Evolutionary conservation across 2,329 filamentous ascomycete species (phyloP), one percentile per base, ranked within the genome.

Genomic region (Daldinia eschscholtzii): DNA sequence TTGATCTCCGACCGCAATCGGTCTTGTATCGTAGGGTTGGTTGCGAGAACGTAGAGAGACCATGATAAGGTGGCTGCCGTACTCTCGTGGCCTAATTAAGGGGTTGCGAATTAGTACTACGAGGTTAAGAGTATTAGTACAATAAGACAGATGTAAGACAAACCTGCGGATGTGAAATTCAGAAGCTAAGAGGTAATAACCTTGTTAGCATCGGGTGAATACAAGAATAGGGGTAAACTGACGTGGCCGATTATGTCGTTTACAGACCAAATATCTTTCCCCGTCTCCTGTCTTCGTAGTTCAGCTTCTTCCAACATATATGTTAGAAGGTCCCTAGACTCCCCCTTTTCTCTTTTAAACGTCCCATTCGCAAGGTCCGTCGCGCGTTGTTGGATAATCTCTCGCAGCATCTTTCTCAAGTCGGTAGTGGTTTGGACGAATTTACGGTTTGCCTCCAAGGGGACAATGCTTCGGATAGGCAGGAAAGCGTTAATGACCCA

Each of bases 391-490:
- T 73, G 67, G 26, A 79, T 77, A 15, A 80, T 73, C 2, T 78
- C 71, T 2, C 75, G 72, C 3, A 83, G 69, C 58, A 81, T 79
- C 33, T 68, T 63, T n/a, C 77, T 74, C 10, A 83, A 74, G 53
- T 78, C 74, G 1, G 66, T 57, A 18, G 77, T 79, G 1, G 80
- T 79, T 1, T 59, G 60, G n/a, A 81, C 66, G 66, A 83, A 84
- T 3, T 64, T 71, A 5, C 71, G 74, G 63, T 84, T 85, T 1
- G 80, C 80, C 48, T 79, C 61, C 0, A 83, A 41, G 0, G 82
- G 82, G 3, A 83, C 68, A 73, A 81, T 78, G 0, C 68, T 65
- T 12, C 80, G 76, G 5, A 80, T 71, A 1, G 77, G 77, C 6
- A 80, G 13, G 37, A 76, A 76, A 15, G 73, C 73, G 53, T 81